Percentiles rank a stretch among this genome's conserved stretches.
These are phyloP conservation scores for Nakaseomyces sp. DNA, from an alignment of 1,139 yeast species.

Conservation along the genomic window DNA sequence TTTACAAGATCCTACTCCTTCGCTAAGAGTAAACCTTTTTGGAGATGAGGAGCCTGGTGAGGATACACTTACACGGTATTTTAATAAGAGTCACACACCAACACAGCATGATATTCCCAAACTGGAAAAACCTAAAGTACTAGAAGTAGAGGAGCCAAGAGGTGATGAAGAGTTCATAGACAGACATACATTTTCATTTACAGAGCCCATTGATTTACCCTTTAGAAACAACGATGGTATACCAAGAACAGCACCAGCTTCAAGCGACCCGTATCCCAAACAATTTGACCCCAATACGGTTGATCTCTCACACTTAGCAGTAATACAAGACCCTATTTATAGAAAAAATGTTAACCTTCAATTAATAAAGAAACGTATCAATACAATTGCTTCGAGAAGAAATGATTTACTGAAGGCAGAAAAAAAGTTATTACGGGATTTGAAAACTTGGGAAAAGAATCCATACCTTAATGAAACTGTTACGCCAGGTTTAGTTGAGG, in stretches of 20 bases:
- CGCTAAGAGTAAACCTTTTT: neutral
- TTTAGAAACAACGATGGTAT: neutral
- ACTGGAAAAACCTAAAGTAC: neutral
- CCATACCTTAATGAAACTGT: slow-evolving; percentile 17
- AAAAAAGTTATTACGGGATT: slow-evolving; percentile 20
- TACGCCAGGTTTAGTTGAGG: slow-evolving; percentile 16
- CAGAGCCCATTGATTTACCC: neutral
- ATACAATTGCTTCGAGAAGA: slow-evolving; percentile 19
- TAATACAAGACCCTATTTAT: slow-evolving; percentile 1
- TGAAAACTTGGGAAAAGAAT: slow-evolving; percentile 22
- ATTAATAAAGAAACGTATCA: slow-evolving; percentile 19
- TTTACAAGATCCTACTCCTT: neutral
- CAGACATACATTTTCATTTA: neutral
- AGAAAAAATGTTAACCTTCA: slow-evolving; percentile 12
- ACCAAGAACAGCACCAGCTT: slow-evolving; percentile 7
- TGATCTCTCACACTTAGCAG: neutral
- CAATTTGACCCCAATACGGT: slow-evolving; percentile 8
- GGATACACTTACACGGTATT: neutral
- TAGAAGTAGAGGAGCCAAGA: neutral
- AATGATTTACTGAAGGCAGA: slow-evolving; percentile 17
- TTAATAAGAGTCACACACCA: neutral
- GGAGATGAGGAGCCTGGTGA: neutral
- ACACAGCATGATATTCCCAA: neutral
- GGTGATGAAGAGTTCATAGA: neutral
- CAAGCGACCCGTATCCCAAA: slow-evolving; percentile 10